These are phyloP conservation scores for Leccinum griseonigrum DNA, from an alignment of 1,284 basidiomycete genomes.

Conservation along the genomic window DNA sequence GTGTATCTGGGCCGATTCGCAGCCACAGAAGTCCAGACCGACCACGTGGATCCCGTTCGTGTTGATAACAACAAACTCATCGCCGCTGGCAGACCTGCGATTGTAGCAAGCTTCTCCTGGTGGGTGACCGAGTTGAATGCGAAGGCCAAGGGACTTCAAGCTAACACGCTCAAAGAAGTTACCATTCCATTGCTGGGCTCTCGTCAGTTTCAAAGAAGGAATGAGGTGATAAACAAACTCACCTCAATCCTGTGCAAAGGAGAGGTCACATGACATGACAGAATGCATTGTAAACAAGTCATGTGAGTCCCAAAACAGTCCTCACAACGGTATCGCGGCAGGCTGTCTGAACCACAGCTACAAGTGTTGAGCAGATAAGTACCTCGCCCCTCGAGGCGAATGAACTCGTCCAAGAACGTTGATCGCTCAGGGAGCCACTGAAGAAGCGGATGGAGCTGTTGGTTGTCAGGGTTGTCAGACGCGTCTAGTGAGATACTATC, in stretches of 20 bases:
- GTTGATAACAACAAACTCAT: conserved; percentile 9
- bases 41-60: conserved; percentile 7
- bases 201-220: no score
- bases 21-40: conserved; percentile 8
- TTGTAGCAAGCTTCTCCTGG: conserved; percentile 1
- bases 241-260: conserved; percentile 6
- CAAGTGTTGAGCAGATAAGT: not conserved
- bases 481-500: no score
- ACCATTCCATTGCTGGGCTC: conserved; percentile 6
- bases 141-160: conserved; percentile 4
- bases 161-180: not conserved
- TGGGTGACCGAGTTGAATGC: conserved; percentile 9
- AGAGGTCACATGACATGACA: not conserved
- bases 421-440: conserved; percentile 1
- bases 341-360: not conserved
- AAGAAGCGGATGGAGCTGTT: not conserved
- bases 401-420: conserved; percentile 5
- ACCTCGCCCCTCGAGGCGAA: not conserved
- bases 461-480: no score
- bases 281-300: conserved; percentile 1
- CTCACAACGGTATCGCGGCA: not conserved
- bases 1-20: not conserved
- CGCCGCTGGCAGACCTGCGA: not conserved
- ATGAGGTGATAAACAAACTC: no score
- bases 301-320: conserved; percentile 5